These are phyloP conservation scores for Lodderomyces jiufengensis DNA, from an alignment of 1,139 yeast species.

Conservation along the genomic window DNA sequence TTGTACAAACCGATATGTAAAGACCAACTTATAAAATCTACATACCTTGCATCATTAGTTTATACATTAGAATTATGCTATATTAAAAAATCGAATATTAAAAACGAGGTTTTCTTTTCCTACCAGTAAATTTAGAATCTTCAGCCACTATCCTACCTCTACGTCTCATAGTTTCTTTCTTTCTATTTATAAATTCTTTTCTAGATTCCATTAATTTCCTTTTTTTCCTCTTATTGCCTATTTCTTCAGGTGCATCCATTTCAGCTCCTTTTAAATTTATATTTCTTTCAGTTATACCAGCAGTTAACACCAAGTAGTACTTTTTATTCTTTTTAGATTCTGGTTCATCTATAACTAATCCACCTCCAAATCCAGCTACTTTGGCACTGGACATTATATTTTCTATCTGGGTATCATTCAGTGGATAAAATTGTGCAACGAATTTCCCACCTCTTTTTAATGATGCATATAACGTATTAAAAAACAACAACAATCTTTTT, in stretches of 20 bases:
- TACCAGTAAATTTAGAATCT: conserved; percentile 90
- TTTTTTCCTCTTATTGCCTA: conserved; percentile 37
- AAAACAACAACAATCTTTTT: conserved; percentile 72
- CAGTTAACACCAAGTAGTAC: conserved; percentile 83
- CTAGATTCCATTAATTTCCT: conserved; percentile 64
- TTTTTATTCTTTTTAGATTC: conserved; percentile 89
- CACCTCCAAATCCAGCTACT: conserved; percentile 95
- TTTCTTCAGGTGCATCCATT: conserved; percentile 58
- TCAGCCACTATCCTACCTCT: conserved; percentile 87
- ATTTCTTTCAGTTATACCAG: conserved; percentile 70
- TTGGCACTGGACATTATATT: conserved; percentile 81
- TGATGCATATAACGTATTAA: conserved; percentile 82
- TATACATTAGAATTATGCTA: too few relatives aligned
- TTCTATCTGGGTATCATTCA: conserved; percentile 80
- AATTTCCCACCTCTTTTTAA: conserved; percentile 93
- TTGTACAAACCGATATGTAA: too few relatives aligned
- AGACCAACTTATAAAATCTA: too few relatives aligned
- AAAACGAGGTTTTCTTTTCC: conserved; percentile 86
- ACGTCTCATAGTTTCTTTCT: conserved; percentile 90
- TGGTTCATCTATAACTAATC: conserved; percentile 89
- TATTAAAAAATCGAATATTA: conserved; percentile 21
- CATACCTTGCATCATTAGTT: too few relatives aligned
- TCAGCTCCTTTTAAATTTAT: conserved; percentile 77
- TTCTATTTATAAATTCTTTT: conserved; percentile 80
- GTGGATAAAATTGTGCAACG: conserved; percentile 95